phyloP scores from a whole-genome alignment of 805 yeast species.

The Schwanniomyces sp. region DNA sequence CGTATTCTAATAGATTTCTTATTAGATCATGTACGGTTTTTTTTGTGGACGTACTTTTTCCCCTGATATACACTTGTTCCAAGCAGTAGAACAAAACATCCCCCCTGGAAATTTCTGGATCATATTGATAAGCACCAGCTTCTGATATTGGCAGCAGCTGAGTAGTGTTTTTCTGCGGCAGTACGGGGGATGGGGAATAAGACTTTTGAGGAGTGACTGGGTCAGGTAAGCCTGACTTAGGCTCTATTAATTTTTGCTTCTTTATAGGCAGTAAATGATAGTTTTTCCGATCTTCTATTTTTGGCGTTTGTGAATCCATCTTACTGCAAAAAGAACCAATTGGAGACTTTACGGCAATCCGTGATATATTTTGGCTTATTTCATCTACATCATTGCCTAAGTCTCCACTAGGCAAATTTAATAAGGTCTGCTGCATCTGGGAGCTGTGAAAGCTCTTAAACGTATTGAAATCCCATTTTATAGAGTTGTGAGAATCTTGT shows the following conservation, averaged over 20 bases:
- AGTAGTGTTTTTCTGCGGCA: background rate
- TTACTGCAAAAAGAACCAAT: background rate
- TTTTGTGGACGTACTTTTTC: slow-evolving; percentile 34
- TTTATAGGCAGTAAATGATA: no score
- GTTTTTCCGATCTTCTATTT: background rate
- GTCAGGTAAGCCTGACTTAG: background rate
- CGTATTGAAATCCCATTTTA: slow-evolving; percentile 19
- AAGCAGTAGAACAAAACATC: slow-evolving; percentile 47
- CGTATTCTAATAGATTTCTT: slow-evolving; percentile 42
- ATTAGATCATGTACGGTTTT: slow-evolving; percentile 44
- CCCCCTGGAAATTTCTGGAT: slow-evolving; percentile 15
- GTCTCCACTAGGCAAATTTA: slow-evolving; percentile 1
- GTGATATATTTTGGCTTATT: background rate
- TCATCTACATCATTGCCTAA: background rate
- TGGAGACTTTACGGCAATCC: slow-evolving; percentile 4
- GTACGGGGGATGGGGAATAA: background rate
- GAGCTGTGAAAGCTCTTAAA: slow-evolving; percentile 8
- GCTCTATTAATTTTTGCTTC: background rate
- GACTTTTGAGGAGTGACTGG: background rate
- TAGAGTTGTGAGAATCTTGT: background rate
- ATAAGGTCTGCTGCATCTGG: slow-evolving; percentile 8
- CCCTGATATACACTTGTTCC: slow-evolving; percentile 46
- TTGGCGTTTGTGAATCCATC: background rate
- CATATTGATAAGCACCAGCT: background rate
- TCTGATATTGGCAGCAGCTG: background rate